Percentiles rank a stretch among this genome's conserved stretches.
phyloP scores from a whole-genome alignment of 495 filamentous ascomycete species.

The Hypomontagnella monticulosa region DNA sequence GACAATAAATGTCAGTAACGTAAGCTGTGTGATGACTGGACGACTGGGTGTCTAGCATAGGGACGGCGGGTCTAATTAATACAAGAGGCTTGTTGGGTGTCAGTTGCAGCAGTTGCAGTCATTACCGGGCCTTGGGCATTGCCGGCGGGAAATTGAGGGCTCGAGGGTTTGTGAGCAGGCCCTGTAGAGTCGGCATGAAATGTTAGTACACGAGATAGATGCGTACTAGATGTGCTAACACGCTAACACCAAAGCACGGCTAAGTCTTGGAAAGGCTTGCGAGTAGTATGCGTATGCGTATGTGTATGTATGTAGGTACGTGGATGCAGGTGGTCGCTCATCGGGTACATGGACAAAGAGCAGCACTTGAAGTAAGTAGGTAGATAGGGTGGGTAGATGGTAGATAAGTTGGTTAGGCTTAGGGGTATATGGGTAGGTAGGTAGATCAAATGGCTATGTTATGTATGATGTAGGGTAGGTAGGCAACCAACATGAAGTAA shows the following conservation, averaged over 20 bases:
- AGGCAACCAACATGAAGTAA: conserved; percentile 7
- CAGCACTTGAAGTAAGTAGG: conserved; percentile 4
- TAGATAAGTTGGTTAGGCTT: neutral
- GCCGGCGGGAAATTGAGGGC: conserved; percentile 39
- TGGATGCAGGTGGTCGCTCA: neutral
- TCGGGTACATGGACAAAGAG: conserved; percentile 21
- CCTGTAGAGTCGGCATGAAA: conserved; percentile 29
- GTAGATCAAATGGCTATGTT: conserved; percentile 8
- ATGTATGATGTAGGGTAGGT: conserved; percentile 18
- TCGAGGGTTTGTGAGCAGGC: conserved; percentile 33
- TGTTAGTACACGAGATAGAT: conserved; percentile 35
- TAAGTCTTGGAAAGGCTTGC: conserved; percentile 13
- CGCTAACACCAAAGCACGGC: conserved; percentile 23
- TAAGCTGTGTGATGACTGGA: conserved; percentile 29
- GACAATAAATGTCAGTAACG: conserved; percentile 40
- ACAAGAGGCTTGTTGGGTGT: conserved; percentile 28
- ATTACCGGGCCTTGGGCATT: conserved; percentile 45
- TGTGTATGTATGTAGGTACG: neutral
- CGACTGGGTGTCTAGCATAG: conserved; percentile 30
- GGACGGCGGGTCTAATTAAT: conserved; percentile 35
- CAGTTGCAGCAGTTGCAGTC: conserved; percentile 41
- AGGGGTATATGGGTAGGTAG: neutral
- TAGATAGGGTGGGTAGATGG: no score
- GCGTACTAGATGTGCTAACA: conserved; percentile 22
- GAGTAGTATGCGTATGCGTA: neutral